phyloP scores from a whole-genome alignment of 1,284 basidiomycete species.

The Apiotrichum domesticum region DNA sequence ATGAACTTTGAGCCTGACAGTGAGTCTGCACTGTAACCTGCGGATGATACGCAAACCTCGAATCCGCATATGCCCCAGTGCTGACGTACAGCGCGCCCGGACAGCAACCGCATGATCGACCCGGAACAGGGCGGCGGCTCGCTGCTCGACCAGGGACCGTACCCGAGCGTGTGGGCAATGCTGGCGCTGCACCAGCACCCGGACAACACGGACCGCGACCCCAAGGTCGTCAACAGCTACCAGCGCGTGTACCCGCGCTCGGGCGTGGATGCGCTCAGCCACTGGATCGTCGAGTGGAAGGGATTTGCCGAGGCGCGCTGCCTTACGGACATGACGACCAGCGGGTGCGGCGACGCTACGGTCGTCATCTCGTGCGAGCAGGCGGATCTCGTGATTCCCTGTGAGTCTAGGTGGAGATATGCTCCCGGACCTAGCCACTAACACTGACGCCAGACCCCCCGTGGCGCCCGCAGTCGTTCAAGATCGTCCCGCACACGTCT shows the following conservation, averaged over 20 bases:
- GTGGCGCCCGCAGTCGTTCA: slow-evolving; percentile 27
- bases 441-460: slow-evolving; percentile 25
- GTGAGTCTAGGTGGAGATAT: slow-evolving; percentile 21
- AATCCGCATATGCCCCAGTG: background rate
- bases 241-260: slow-evolving; percentile 58
- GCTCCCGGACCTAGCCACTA: background rate
- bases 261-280: slow-evolving; percentile 50
- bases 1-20: slow-evolving; percentile 64
- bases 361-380: slow-evolving; percentile 35
- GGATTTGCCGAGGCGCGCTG: slow-evolving; percentile 33
- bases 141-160: slow-evolving; percentile 74
- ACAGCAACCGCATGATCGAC: slow-evolving; percentile 65
- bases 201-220: slow-evolving; percentile 54
- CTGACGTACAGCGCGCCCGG: slow-evolving; percentile 6
- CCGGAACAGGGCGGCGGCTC: slow-evolving; percentile 77
- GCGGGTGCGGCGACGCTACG: slow-evolving; percentile 22
- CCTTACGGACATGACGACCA: slow-evolving; percentile 29
- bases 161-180: slow-evolving; percentile 77
- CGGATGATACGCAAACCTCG: background rate
- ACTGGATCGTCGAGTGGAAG: slow-evolving; percentile 65
- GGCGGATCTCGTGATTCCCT: slow-evolving; percentile 34
- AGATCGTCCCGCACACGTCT: slow-evolving; percentile 49
- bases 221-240: slow-evolving; percentile 45
- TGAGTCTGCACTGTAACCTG: slow-evolving; percentile 44
- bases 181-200: slow-evolving; percentile 73